Base-by-base conservation (phyloP, 2,329 filamentous ascomycete genomes). In the Diaporthe australafricana region DNA sequence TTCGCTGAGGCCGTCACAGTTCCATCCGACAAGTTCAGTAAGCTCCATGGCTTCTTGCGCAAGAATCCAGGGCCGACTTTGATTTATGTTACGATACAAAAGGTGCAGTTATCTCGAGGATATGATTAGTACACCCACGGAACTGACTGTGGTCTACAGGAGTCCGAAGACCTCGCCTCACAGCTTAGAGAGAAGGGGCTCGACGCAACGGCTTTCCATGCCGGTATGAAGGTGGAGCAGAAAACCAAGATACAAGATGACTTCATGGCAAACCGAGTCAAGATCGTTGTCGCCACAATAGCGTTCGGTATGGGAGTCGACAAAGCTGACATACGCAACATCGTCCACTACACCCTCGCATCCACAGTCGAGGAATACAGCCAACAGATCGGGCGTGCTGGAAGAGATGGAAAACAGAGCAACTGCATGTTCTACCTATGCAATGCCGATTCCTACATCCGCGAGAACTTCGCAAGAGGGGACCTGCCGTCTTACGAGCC, bases 291-390 rank as follows among this genome's bases (percentile, higher is more conserved):
- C 22, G 87, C 87, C 3, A 90, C 88, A 0, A 89, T 89, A 50
- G 88, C 88, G 1, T 90, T 90, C 65, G 88, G 88, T 0, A 90
- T 90, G 88, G 88, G 88, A 0, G 89, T 90, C 22, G 88, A 90
- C 76, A 90, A 90, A 73, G 72, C 82, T 42, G 82, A 87, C 62
- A 89, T 90, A 50, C 83, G 88, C 8, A 89, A 87, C 70, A 83
- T 90, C 42, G 75, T 89, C 12, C 87, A 89, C 72, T 88, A 83
- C 75, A 85, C 87, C 65, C 78, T 88, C 3, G 81, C 88, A 0
- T 83, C 80, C 68, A 88, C 85, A 9, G 78, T 90, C 1, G 88
- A 90, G 74, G 87, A 87, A 35, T 90, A 90, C 75, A 88, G 86
- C 57, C 88, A 90, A 69, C 87, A 89, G 73, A 85, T 90, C 57